Percentiles rank a stretch among this genome's conserved stretches.
phyloP scores from a whole-genome alignment of 108 stramenopile genomes.

The Skeletonema costatum region DNA sequence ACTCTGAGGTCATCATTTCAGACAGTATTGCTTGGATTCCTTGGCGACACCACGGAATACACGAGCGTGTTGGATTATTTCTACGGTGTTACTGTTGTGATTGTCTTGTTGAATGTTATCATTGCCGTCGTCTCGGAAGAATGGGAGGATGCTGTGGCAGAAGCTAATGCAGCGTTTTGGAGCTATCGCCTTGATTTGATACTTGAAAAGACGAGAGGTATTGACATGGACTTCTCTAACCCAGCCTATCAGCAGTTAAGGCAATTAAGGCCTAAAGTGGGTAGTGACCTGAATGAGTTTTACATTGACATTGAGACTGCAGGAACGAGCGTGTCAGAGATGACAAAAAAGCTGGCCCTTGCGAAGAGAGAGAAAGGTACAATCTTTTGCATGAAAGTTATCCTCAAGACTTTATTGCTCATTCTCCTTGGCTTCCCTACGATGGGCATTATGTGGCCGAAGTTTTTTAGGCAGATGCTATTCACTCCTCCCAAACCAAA shows the following conservation, averaged over 20 bases:
- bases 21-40: neutral
- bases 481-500: slow-evolving; percentile 2
- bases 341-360: neutral
- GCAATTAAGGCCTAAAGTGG: neutral
- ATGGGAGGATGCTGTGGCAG: neutral
- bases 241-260: neutral
- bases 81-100: neutral
- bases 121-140: slow-evolving; percentile 2
- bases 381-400: neutral
- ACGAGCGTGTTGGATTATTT: neutral
- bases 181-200: slow-evolving; percentile 4
- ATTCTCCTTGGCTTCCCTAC: slow-evolving; percentile 2
- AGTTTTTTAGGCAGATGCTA: slow-evolving; percentile 7
- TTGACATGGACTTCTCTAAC: neutral
- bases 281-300: neutral
- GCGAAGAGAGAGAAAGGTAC: neutral
- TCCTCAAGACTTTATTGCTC: neutral
- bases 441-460: neutral
- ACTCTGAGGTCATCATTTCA: slow-evolving; percentile 1
- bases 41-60: neutral
- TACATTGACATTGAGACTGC: neutral
- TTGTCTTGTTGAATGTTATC: neutral
- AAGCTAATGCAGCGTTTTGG: slow-evolving; percentile 5
- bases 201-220: slow-evolving; percentile 5
- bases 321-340: neutral